Base-by-base conservation (phyloP, 768 basidiomycete species). In the Suillus cothurnatus region DNA sequence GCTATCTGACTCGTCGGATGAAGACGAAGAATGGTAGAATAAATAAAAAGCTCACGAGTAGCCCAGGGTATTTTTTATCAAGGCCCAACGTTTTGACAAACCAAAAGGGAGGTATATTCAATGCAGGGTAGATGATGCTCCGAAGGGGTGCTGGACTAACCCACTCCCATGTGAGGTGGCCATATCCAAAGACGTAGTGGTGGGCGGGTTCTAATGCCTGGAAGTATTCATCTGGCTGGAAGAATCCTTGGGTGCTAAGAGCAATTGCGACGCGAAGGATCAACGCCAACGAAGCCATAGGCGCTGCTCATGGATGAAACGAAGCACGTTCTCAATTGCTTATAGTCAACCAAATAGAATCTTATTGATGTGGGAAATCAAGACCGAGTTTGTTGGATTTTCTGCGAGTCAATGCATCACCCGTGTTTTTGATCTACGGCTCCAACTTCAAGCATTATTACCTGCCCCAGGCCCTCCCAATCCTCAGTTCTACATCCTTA, bases 111-210 rank as follows among this genome's bases (percentile, higher is more conserved):
- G 92, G 91, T 32, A 92, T 80, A 71, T 94, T 97, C 41, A 96
- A 69, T 21, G 86, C 83, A 21, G 96, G 94, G 76, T 94, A 97
- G 58, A 92, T 61, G 66, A 94, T 85, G 71, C 90, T 92, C 61
- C 94, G 86, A 71, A 95, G 88, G 7, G 94, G 93, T 17, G 74
- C 75, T 26, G 82, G 78, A 59, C 84, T 78, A 52, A 85, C 78
- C 97, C 97, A 99, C 81, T 99, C 97, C 97, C 97, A 99, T 28
- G 96, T 98, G 49, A 95, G 81, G 69, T 89, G 84, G 2, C 95
- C 97, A 77, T 94, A 94, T 55, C 95, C 95, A 74, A 94, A 99
- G 59, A 97, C 93, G 50, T 89, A 78, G 63, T 83, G 83, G 75
- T 99, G 92, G 0, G 97, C 97, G 55, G 93, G 91, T 74, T 99